phyloP scores from a whole-genome alignment of 73 alveolate genomes.

The Paramecium sonneborni region DNA sequence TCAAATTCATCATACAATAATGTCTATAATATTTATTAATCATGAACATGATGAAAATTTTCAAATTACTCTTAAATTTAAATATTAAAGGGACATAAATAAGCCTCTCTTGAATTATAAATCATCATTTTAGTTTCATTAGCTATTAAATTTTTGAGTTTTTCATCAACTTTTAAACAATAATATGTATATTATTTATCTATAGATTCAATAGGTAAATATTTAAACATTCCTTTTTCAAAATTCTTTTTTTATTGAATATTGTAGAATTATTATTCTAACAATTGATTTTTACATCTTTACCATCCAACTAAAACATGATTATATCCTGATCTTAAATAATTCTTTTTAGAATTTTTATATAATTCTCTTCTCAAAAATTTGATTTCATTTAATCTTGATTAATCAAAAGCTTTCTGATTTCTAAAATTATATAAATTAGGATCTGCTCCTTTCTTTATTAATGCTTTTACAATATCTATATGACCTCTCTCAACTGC shows the following conservation, averaged over 20 bases:
- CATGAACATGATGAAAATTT: constrained; percentile 4
- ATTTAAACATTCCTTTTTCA: neutral
- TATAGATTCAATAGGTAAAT: neutral
- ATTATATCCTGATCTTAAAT: constrained; percentile 6
- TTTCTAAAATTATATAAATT: neutral
- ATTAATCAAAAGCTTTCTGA: constrained; percentile 11
- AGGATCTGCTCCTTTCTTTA: constrained; percentile 35
- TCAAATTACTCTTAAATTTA: neutral
- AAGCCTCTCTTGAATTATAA: neutral
- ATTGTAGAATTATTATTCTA: neutral
- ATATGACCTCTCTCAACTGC: neutral
- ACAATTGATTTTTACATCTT: neutral
- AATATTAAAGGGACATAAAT: neutral
- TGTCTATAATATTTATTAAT: neutral
- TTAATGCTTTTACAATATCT: neutral
- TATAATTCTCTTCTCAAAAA: neutral
- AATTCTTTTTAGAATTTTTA: neutral
- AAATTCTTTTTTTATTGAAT: neutral
- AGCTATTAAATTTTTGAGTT: neutral
- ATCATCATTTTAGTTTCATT: constrained; percentile 20
- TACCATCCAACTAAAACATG: constrained; percentile 12
- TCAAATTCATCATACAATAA: neutral
- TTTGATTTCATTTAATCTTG: neutral
- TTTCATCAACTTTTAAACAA: neutral
- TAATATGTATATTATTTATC: neutral